phyloP scores from a whole-genome alignment of 257 asterid species.

The Penstemon davidsonii region DNA sequence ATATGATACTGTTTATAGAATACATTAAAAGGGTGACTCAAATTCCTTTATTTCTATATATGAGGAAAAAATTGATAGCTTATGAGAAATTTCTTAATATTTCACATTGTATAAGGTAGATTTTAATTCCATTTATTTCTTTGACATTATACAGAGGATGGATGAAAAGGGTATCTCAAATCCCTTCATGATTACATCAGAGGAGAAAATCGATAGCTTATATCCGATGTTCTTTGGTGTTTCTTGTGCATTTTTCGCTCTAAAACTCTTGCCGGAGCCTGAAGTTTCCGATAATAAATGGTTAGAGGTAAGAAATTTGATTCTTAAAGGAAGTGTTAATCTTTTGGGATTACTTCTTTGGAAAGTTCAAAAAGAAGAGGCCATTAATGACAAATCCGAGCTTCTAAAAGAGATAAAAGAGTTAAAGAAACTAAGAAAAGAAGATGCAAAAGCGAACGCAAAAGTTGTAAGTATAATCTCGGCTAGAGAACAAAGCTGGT shows the following conservation, averaged over 20 bases:
- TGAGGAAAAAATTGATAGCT: no score
- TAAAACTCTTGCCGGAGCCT: conserved; percentile 53
- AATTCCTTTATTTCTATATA: no score
- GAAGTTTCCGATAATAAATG: conserved; percentile 51
- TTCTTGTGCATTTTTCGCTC: conserved; percentile 77
- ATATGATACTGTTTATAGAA: no score
- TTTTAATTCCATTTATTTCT: no score
- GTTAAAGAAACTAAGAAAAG: conserved; percentile 65
- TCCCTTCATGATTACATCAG: conserved; percentile 36
- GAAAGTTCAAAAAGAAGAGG: conserved; percentile 52
- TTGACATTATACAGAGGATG: conserved; percentile 36
- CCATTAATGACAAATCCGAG: conserved; percentile 28
- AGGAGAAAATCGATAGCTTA: conserved; percentile 46
- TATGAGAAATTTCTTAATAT: no score
- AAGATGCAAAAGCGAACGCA: conserved; percentile 90
- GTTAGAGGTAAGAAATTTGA: conserved; percentile 52
- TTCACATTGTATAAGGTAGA: no score
- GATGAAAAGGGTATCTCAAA: conserved; percentile 51
- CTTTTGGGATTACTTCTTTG: conserved; percentile 74
- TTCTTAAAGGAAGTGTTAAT: conserved; percentile 72
- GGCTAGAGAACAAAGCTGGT: conserved; percentile 82
- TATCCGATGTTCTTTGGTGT: conserved; percentile 66
- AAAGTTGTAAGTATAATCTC: conserved; percentile 79
- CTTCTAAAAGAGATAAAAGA: conserved; percentile 50
- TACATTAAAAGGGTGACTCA: no score